Evolutionary conservation across 2,329 filamentous ascomycete genomes (phyloP).

Genomic region (Botrytis deweyae): DNA sequence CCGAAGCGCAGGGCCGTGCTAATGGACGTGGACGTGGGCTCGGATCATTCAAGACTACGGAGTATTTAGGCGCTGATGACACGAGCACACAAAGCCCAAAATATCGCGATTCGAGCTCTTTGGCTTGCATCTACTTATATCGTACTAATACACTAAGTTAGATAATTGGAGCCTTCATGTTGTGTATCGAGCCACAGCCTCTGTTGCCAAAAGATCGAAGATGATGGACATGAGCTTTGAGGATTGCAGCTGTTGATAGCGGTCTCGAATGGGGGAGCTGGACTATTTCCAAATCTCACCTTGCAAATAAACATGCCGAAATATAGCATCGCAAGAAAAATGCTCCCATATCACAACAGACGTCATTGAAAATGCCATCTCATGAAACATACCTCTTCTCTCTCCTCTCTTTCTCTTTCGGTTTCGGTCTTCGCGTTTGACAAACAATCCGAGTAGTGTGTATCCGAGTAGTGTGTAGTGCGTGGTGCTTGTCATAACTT

Average conservation of each 20-base stretch:
- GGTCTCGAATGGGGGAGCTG: background rate
- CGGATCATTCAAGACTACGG: background rate
- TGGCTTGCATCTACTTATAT: background rate
- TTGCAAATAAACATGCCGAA: background rate
- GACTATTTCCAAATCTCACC: background rate
- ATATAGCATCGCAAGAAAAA: background rate
- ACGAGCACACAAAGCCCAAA: background rate
- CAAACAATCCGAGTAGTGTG: background rate
- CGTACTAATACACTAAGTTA: background rate
- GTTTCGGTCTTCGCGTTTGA: conserved; percentile 18
- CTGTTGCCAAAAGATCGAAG: background rate
- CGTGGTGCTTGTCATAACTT: background rate
- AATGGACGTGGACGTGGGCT: background rate
- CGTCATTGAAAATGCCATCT: background rate
- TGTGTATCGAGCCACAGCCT: background rate
- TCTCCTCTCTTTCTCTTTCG: background rate
- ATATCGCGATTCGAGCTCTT: background rate
- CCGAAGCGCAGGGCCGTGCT: background rate
- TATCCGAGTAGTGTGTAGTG: background rate
- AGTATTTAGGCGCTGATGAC: background rate
- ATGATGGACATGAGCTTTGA: background rate
- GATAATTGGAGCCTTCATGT: background rate
- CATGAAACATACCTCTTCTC: background rate
- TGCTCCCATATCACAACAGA: background rate
- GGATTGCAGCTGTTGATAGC: background rate